These are phyloP conservation scores for Noccaea bulbosa DNA, from an alignment of 345 rosid species.

Conservation along the genomic window DNA sequence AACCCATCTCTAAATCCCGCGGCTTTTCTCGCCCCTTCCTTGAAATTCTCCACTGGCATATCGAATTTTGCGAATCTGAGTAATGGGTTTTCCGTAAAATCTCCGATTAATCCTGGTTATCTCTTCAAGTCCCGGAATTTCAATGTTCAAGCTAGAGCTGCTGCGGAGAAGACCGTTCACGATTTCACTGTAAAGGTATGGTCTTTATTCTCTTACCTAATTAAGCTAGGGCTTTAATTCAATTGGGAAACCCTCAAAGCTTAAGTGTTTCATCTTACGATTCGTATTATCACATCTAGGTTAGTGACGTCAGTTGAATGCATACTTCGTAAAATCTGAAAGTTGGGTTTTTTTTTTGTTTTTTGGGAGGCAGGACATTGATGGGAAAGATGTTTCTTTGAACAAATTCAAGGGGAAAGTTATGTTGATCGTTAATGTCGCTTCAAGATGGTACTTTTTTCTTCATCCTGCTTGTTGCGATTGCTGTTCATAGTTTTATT, in stretches of 20 bases:
- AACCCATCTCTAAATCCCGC: slow-evolving; percentile 42
- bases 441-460: slow-evolving; percentile 77
- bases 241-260: slow-evolving; percentile 1
- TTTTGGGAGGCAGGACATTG: slow-evolving; percentile 69
- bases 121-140: slow-evolving; percentile 48
- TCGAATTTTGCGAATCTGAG: slow-evolving; percentile 56
- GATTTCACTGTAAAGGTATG: slow-evolving; percentile 82
- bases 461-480: not conserved
- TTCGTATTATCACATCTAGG: not conserved
- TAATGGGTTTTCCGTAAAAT: slow-evolving; percentile 52
- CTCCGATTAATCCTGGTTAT: slow-evolving; percentile 45
- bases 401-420: slow-evolving; percentile 80
- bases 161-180: slow-evolving; percentile 69
- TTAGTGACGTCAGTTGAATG: not conserved
- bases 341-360: not conserved
- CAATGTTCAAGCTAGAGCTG: slow-evolving; percentile 66
- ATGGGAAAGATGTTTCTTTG: slow-evolving; percentile 77
- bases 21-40: slow-evolving; percentile 45
- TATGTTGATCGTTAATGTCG: slow-evolving; percentile 90
- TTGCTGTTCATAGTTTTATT: too few relatives aligned
- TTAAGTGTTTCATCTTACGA: not conserved
- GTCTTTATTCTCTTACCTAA: slow-evolving; percentile 9
- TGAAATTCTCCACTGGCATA: slow-evolving; percentile 52
- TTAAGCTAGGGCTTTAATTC: slow-evolving; percentile 22
- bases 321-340: not conserved